Percentiles rank a stretch among this genome's conserved stretches.
Evolutionary conservation across 2,329 filamentous ascomycete species (phyloP).

Genomic region (Colletotrichum navitas): DNA sequence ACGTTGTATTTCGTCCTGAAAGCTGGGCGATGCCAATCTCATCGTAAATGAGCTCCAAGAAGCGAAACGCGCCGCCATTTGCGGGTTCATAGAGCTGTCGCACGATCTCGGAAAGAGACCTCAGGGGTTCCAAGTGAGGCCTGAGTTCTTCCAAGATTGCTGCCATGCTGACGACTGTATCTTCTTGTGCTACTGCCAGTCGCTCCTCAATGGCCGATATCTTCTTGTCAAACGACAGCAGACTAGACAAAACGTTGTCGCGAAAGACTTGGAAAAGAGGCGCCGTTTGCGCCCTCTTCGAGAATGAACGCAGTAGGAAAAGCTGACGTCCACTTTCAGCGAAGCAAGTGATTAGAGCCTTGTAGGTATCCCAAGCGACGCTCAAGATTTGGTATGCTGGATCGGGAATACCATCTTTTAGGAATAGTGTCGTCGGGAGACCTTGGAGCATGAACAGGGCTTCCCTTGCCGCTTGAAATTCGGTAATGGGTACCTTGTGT

Average conservation of each 20-base stretch:
- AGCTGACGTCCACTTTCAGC: conserved; percentile 62
- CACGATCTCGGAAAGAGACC: conserved; percentile 72
- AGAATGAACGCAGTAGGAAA: conserved; percentile 60
- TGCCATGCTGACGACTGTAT: conserved; percentile 75
- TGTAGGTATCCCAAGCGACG: conserved; percentile 64
- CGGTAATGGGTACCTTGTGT: conserved; percentile 39
- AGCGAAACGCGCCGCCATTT: conserved; percentile 72
- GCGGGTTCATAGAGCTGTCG: conserved; percentile 64
- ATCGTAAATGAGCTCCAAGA: conserved; percentile 83
- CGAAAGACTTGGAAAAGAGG: conserved; percentile 80
- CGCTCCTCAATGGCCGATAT: conserved; percentile 71
- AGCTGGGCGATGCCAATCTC: conserved; percentile 77
- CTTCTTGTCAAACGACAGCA: conserved; percentile 69
- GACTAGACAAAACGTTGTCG: conserved; percentile 68
- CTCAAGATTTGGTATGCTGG: conserved; percentile 61
- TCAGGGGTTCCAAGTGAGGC: conserved; percentile 65
- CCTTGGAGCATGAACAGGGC: conserved; percentile 88
- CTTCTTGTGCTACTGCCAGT: conserved; percentile 66
- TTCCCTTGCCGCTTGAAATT: conserved; percentile 47
- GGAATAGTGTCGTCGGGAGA: conserved; percentile 79
- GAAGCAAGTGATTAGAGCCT: conserved; percentile 60
- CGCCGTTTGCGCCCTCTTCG: conserved; percentile 58
- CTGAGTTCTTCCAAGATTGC: conserved; percentile 70
- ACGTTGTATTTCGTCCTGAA: conserved; percentile 71
- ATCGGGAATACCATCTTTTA: conserved; percentile 54